Evolutionary conservation across 129 eudicot species (phyloP).

Genomic region (Dittrichia graveolens): DNA sequence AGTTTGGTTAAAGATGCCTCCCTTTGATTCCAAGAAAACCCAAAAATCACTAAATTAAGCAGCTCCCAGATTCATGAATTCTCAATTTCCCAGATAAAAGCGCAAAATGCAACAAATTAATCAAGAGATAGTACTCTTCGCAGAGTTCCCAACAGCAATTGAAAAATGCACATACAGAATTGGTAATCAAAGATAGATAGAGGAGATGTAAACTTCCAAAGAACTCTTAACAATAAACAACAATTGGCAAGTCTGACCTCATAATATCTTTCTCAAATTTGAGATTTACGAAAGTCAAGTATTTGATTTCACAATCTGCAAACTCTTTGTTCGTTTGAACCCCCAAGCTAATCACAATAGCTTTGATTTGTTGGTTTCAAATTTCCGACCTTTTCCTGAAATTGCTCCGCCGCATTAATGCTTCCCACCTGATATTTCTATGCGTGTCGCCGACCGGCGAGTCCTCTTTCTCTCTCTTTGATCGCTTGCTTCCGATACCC

Average conservation of each 20-base stretch:
- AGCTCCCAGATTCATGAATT: slow-evolving; percentile 26
- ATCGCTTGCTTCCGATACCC: slow-evolving; percentile 49
- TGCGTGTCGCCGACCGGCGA: slow-evolving; percentile 34
- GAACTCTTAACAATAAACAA: slow-evolving; percentile 27
- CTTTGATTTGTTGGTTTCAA: slow-evolving; percentile 33
- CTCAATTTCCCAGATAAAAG: slow-evolving; percentile 24
- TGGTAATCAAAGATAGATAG: slow-evolving; percentile 26
- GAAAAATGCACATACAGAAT: slow-evolving; percentile 45
- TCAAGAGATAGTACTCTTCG: slow-evolving; percentile 23
- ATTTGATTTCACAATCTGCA: slow-evolving; percentile 25
- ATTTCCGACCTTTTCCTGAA: slow-evolving; percentile 21
- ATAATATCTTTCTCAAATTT: slow-evolving; percentile 28
- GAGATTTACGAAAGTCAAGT: slow-evolving; percentile 39
- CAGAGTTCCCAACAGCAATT: slow-evolving; percentile 37
- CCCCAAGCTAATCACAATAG: slow-evolving; percentile 31
- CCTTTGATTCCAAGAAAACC: slow-evolving; percentile 43
- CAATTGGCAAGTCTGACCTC: slow-evolving; percentile 42
- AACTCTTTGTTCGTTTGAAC: slow-evolving; percentile 36
- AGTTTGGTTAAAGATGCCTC: slow-evolving; percentile 22
- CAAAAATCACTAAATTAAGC: slow-evolving; percentile 22
- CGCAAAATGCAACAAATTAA: slow-evolving; percentile 39
- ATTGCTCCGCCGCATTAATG: slow-evolving; percentile 45
- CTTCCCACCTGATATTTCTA: slow-evolving; percentile 19
- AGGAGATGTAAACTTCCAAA: slow-evolving; percentile 34
- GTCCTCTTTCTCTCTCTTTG: slow-evolving; percentile 48